Conservation (phyloP, 805 yeast species). For the Wickerhamomyces hampshirensis region DNA sequence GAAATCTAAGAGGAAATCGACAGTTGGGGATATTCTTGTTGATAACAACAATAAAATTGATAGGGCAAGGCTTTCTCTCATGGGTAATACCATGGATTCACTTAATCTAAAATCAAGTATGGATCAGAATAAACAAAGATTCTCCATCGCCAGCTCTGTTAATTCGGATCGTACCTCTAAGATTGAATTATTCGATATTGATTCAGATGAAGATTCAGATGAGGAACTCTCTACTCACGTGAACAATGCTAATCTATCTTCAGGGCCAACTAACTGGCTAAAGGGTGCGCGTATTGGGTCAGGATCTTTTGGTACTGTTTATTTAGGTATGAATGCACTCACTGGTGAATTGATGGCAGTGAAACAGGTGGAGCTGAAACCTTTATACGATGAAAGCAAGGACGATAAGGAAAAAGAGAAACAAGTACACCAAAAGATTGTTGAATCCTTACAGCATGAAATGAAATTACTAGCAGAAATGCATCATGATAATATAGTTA, state of each 20-base stretch:
- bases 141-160: conserved; percentile 21
- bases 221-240: conserved; percentile 1
- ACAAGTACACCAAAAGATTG: conserved; percentile 47
- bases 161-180: conserved; percentile 21
- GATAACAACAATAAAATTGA: conserved; percentile 54
- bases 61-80: conserved; percentile 31
- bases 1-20: conserved; percentile 31
- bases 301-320: conserved; percentile 93
- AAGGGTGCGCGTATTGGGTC: conserved; percentile 92
- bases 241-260: conserved; percentile 18
- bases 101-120: conserved; percentile 27
- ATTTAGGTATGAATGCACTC: conserved; percentile 82
- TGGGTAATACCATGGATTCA: conserved; percentile 25
- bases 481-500: conserved; percentile 88
- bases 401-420: conserved; percentile 20
- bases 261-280: conserved; percentile 80
- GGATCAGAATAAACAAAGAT: conserved; percentile 24
- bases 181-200: conserved; percentile 24
- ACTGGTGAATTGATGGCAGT: conserved; percentile 98
- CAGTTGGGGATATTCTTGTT: conserved; percentile 61
- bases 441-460: conserved; percentile 79
- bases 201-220: conserved; percentile 14
- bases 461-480: conserved; percentile 71
- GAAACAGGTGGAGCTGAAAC: conserved; percentile 78
- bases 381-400: conserved; percentile 28